Evolutionary conservation across 148 eudicot species (phyloP).

Genomic region (Beta vulgaris): DNA sequence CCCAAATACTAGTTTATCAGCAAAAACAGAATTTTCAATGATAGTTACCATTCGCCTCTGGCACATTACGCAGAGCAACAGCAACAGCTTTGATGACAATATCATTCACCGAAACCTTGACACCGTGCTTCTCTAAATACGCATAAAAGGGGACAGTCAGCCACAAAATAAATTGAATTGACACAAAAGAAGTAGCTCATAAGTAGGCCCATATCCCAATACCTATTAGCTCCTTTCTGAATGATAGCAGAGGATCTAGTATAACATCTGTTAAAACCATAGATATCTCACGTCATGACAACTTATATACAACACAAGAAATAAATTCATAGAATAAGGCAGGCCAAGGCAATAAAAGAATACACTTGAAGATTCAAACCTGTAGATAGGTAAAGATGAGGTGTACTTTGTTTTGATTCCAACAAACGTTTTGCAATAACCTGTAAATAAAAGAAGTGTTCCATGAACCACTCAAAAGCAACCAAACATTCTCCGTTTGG

Average conservation of each 20-base stretch:
- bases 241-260: conserved; percentile 81
- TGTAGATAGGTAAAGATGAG: conserved; percentile 82
- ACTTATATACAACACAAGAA: neutral
- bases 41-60: conserved; percentile 81
- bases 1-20: too few relatives aligned
- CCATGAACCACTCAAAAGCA: neutral
- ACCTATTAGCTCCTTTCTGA: conserved; percentile 91
- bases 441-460: conserved; percentile 31
- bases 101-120: conserved; percentile 97
- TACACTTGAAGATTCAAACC: conserved; percentile 35
- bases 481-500: neutral
- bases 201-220: conserved; percentile 24
- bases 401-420: conserved; percentile 90
- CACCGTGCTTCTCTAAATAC: conserved; percentile 66
- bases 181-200: neutral
- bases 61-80: conserved; percentile 77
- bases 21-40: conserved; percentile 1
- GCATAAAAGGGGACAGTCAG: conserved; percentile 1
- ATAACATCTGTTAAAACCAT: conserved; percentile 65
- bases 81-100: conserved; percentile 98
- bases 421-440: conserved; percentile 86
- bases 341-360: neutral
- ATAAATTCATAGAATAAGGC: neutral
- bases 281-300: neutral
- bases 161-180: neutral